Base-by-base conservation (phyloP, 192 early-diverging fungal genomes). In the Entomortierella parvispora region DNA sequence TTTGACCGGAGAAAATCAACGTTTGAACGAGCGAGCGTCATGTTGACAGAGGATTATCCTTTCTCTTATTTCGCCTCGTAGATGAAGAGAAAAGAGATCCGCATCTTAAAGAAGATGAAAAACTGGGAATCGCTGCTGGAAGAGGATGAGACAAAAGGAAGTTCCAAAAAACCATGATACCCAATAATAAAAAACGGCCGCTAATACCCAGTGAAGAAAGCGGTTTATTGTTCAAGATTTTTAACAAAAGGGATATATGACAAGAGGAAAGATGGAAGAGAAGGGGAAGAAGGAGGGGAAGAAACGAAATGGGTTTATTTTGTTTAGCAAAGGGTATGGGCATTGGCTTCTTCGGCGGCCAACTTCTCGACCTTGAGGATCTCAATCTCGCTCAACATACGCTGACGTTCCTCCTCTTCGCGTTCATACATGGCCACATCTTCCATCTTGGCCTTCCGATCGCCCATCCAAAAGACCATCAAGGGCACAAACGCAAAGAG, bases 391-490 rank as follows among this genome's bases (percentile, higher is more conserved):
- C 31, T 50, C 22, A 77, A 26, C 48, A 58, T 45, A 44, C 65
- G 60, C 49, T 64, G 34, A 51, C 61, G 74, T 48, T 77, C 74
- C 43, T 77, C 65, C 32, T 63, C 66, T 37, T 77, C 74, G 14
- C 52, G 65, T 47, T 77, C 74, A 32, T 77, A 77, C 65, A 77
- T 58, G 28, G 58, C 66, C 25, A 77, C 40, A 40, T 77, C 74
- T 23, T 77, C 74, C 65, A 77, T 77, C 46, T 77, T 77, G 33
- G 46, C 61, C 65, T 68, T 62, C 40, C 74, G 65, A 28, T 64
- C 56, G 25, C 74, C 74, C 65, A 77, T 77, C 66, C 74, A 68
- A 20, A 68, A 40, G 23, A 63, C 43, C 55, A 77, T 11, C 51
- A 77, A 29, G 20, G 74, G 74, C 20, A 77, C 59, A 46, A 64